A percentile compares a stretch with the other conserved stretches of the same genome.
Conservation (phyloP, 306 rosid genomes). For the Bauhinia variegata region DNA sequence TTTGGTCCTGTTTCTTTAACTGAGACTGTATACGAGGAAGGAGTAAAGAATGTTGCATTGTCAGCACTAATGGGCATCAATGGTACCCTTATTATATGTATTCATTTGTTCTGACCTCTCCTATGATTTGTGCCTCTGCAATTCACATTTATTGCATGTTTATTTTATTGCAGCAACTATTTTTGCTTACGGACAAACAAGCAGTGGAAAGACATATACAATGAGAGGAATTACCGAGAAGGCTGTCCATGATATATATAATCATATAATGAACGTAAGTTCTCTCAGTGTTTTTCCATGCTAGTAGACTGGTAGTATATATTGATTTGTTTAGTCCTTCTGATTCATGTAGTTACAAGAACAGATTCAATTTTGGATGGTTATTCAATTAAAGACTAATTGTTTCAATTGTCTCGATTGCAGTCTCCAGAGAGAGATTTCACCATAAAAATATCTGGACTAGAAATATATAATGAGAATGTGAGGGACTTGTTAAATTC, state of each 20-base stretch:
- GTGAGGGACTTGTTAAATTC: constrained; percentile 88
- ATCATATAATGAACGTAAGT: constrained; percentile 83
- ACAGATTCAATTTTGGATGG: constrained; percentile 4
- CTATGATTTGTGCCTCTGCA: background rate
- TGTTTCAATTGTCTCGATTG: constrained; percentile 30
- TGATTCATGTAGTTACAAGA: background rate
- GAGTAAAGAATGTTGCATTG: constrained; percentile 90
- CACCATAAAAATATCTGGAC: constrained; percentile 83
- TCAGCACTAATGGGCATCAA: constrained; percentile 95
- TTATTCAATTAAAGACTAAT: constrained; percentile 22
- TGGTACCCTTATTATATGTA: constrained; percentile 54
- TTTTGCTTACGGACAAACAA: constrained; percentile 98
- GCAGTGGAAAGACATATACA: constrained; percentile 98
- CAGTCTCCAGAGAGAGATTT: constrained; percentile 96
- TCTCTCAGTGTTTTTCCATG: constrained; percentile 4
- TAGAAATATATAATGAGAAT: constrained; percentile 97
- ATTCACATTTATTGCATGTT: constrained; percentile 20
- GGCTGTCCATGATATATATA: constrained; percentile 90
- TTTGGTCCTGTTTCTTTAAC: constrained; percentile 74
- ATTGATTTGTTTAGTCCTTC: constrained; percentile 20
- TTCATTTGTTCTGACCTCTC: background rate
- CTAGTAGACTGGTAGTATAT: background rate
- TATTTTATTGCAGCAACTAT: constrained; percentile 73
- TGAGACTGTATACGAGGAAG: constrained; percentile 90
- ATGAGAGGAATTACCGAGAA: constrained; percentile 99